Percentiles rank a stretch among this genome's conserved stretches.
Conservation (phyloP, 192 early-diverging fungal genomes). For the Gaertneriomyces sp. region DNA sequence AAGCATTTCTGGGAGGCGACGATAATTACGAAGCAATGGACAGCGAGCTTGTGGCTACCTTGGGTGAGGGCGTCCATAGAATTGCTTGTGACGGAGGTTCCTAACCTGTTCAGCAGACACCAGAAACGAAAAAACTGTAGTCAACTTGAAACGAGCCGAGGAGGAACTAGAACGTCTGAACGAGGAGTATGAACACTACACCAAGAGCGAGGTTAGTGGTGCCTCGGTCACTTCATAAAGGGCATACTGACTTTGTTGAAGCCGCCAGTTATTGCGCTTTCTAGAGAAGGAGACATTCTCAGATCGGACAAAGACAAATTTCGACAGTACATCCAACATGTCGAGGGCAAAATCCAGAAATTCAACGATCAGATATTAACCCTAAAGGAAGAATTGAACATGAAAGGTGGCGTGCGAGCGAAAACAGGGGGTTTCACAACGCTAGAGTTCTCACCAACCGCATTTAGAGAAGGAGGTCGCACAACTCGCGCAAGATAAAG, state of each 20-base stretch:
- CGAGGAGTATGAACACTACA: constrained; percentile 38
- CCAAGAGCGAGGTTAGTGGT: constrained; percentile 21
- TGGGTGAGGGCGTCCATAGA: constrained; percentile 36
- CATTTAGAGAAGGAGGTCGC: constrained; percentile 38
- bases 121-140: constrained; percentile 46
- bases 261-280: constrained; percentile 51
- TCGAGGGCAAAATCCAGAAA: constrained; percentile 46
- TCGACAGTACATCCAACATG: constrained; percentile 42
- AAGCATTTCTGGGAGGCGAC: constrained; percentile 58
- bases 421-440: background rate
- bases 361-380: constrained; percentile 45
- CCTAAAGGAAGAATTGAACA: constrained; percentile 36
- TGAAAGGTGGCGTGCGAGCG: constrained; percentile 16
- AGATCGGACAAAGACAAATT: constrained; percentile 61
- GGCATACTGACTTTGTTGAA: constrained; percentile 10
- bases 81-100: too few species aligned
- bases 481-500: constrained; percentile 52
- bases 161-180: constrained; percentile 39
- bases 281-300: constrained; percentile 54
- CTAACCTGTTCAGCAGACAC: constrained; percentile 27
- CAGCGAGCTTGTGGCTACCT: constrained; percentile 47
- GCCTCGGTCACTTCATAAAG: background rate
- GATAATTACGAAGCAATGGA: constrained; percentile 65
- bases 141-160: constrained; percentile 16
- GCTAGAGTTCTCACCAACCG: background rate